Evolutionary conservation across 805 yeast species (phyloP), one percentile per base, ranked within the genome.

Genomic region (Jamesozyma gamospora): DNA sequence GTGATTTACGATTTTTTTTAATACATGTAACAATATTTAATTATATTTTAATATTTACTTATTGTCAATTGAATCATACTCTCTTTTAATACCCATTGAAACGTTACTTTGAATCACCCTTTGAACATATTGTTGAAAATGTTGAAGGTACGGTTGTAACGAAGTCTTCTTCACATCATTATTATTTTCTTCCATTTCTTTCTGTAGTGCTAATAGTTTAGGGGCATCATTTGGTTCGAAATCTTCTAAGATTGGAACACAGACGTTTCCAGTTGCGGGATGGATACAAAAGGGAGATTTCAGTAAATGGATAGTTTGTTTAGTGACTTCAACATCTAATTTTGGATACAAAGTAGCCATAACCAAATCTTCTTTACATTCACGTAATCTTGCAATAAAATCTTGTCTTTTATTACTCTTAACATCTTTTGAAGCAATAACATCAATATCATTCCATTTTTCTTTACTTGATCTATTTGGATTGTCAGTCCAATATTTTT

Each of bases 281-380:
- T 92, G 98, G 32, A 92, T 79, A 66, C 97, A 90, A 59, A 92
- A 92, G 14, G 98, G 98, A 1, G 96, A 83, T 58, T 92, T 92
- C 51, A 92, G 72, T 63, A 92, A 77, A 67, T 92, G 98, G 63
- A 79, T 85, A 53, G 88, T 70, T 58, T 83, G 92, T 49, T 80
- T 74, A 7, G 97, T 82, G 28, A 92, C 98, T 60, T 88, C 94
- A 36, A 83, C 78, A 73, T 92, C 98, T 45, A 92, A 69, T 52
- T 95, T 73, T 32, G 98, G 98, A 60, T 90, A 90, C 66, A 86
- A 63, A 44, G 82, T 80, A 45, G 77, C 79, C 29, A 92, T 62
- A 17, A 90, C 78, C 42, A 86, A 70, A 50, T 88, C 95, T 60
- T 82, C 86, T 63, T 78, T 83, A 85, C 82, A 58, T 72, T 92